phyloP scores from a whole-genome alignment of 192 early-diverging fungal species.

The Linderina pennispora region DNA sequence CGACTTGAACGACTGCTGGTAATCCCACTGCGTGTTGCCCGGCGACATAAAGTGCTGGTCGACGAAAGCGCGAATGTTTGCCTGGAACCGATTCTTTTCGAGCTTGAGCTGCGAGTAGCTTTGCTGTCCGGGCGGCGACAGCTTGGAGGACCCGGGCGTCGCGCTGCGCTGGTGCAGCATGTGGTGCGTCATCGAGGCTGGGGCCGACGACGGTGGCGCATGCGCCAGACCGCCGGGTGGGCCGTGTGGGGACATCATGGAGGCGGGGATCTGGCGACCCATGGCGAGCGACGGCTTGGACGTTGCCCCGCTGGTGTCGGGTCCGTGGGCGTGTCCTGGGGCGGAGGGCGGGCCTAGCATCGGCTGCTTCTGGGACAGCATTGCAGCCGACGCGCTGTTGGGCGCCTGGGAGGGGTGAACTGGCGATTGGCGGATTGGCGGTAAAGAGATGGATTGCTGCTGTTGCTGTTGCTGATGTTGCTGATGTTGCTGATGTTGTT shows the following conservation, averaged over 20 bases:
- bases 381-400: background rate
- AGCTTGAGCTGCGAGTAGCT: conserved; percentile 41
- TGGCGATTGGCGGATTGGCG: conserved; percentile 15
- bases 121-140: too few relatives aligned
- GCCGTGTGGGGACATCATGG: too few relatives aligned
- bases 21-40: conserved; percentile 33
- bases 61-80: conserved; percentile 43
- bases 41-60: conserved; percentile 32
- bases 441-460: conserved; percentile 11
- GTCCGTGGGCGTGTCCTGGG: too few relatives aligned
- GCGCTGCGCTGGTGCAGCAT: too few relatives aligned
- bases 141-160: too few relatives aligned
- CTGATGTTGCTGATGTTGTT: background rate
- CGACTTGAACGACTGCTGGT: conserved; percentile 47
- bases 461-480: background rate
- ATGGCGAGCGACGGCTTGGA: too few relatives aligned
- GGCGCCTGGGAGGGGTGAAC: conserved; percentile 1
- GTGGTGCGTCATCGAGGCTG: too few relatives aligned
- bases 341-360: too few relatives aligned
- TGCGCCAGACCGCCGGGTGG: too few relatives aligned
- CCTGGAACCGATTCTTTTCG: conserved; percentile 45
- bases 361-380: background rate
- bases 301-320: too few relatives aligned
- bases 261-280: too few relatives aligned
- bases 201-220: too few relatives aligned